These are phyloP conservation scores for Thelephora aurantiotincta DNA, from an alignment of 768 basidiomycete species.

Conservation along the genomic window DNA sequence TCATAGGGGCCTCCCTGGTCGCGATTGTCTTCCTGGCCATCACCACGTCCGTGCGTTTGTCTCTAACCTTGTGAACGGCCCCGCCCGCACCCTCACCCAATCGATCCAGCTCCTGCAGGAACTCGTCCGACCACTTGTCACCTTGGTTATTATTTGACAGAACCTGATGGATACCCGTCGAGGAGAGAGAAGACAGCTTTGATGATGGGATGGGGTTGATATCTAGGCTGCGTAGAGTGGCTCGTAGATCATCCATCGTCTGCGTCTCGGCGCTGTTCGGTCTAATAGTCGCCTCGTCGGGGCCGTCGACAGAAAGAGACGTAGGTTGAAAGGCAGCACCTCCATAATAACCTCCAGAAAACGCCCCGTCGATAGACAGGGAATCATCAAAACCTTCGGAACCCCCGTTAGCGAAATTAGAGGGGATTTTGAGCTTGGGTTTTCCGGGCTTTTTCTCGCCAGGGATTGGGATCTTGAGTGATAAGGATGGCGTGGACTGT, in stretches of 20 bases:
- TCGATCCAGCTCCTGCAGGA: constrained; percentile 61
- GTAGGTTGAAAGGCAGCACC: constrained; percentile 15
- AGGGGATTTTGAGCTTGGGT: constrained; percentile 22
- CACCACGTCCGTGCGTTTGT: constrained; percentile 62
- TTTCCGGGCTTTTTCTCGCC: constrained; percentile 17
- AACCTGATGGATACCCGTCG: constrained; percentile 15
- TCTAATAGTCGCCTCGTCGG: constrained; percentile 27
- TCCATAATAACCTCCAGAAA: constrained; percentile 14
- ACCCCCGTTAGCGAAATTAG: not conserved
- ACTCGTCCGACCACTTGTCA: constrained; percentile 46
- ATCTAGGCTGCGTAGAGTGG: constrained; percentile 13
- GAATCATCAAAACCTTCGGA: constrained; percentile 9
- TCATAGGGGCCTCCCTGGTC: constrained; percentile 78
- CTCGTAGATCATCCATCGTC: constrained; percentile 6
- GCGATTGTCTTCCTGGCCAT: constrained; percentile 95
- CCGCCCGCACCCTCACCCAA: constrained; percentile 95
- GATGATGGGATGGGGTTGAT: constrained; percentile 23
- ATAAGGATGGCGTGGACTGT: constrained; percentile 14
- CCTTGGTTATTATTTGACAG: constrained; percentile 19
- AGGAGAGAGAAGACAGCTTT: constrained; percentile 11
- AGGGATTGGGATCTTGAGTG: constrained; percentile 12
- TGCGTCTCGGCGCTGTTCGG: constrained; percentile 12
- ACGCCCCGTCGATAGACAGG: constrained; percentile 8
- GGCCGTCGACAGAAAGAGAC: constrained; percentile 21
- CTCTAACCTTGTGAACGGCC: constrained; percentile 87